A percentile compares a stretch with the other conserved stretches of the same genome.
These are phyloP conservation scores for Corinectria fuckeliana DNA, from an alignment of 2,329 filamentous ascomycete genomes.

Conservation along the genomic window DNA sequence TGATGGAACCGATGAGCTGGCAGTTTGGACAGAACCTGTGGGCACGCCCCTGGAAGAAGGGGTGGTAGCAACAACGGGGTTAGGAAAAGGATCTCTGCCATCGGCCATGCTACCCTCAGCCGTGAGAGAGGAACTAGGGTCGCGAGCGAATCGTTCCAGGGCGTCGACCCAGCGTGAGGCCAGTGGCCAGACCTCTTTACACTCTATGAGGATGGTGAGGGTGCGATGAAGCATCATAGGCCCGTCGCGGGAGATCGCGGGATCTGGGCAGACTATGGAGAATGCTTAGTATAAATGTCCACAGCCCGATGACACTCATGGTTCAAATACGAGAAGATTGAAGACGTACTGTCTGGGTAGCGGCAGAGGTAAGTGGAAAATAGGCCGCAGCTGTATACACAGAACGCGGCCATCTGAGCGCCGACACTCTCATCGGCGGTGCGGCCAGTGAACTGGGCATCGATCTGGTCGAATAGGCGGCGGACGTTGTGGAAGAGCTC, in stretches of 20 bases:
- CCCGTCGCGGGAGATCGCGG: slow-evolving; percentile 47
- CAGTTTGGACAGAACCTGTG: background rate
- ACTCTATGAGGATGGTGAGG: slow-evolving; percentile 54
- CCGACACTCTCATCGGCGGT: slow-evolving; percentile 56
- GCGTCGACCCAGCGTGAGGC: slow-evolving; percentile 60
- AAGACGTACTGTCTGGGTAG: slow-evolving; percentile 55
- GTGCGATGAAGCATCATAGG: slow-evolving; percentile 55
- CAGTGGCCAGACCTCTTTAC: slow-evolving; percentile 59
- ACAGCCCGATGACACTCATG: background rate
- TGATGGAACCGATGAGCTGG: background rate
- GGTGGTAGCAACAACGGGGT: slow-evolving; percentile 20
- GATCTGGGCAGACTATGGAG: slow-evolving; percentile 51
- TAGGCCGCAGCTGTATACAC: slow-evolving; percentile 61
- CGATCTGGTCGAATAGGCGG: slow-evolving; percentile 56
- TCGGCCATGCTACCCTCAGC: slow-evolving; percentile 59
- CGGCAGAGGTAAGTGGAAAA: slow-evolving; percentile 60
- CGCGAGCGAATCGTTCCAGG: slow-evolving; percentile 54
- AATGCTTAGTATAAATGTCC: slow-evolving; percentile 14
- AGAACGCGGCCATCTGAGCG: slow-evolving; percentile 62
- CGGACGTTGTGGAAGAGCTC: slow-evolving; percentile 58
- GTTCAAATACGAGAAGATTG: no score
- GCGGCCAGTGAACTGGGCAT: slow-evolving; percentile 56
- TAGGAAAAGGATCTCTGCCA: slow-evolving; percentile 46
- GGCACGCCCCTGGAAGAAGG: background rate
- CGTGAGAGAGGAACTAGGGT: slow-evolving; percentile 49